phyloP scores from a whole-genome alignment of 2,329 filamentous ascomycete genomes.

The Clarireedia homoeocarpa region DNA sequence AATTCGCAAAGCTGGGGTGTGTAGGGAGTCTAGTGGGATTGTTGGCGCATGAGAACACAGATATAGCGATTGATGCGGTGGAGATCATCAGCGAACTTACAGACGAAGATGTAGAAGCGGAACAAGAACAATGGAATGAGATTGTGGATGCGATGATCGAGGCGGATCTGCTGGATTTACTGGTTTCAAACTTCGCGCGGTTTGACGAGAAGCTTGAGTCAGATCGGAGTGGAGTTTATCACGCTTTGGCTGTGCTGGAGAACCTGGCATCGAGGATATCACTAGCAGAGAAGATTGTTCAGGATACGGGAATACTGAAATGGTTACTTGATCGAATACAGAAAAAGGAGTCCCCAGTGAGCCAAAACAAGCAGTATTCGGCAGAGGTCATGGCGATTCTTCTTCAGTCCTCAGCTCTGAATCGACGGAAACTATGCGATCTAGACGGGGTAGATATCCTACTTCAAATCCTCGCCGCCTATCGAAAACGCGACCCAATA shows the following conservation, averaged over 20 bases:
- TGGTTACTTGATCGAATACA: slow-evolving; percentile 76
- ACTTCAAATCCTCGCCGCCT: slow-evolving; percentile 75
- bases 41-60: slow-evolving; percentile 90
- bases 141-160: slow-evolving; percentile 62
- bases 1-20: slow-evolving; percentile 70
- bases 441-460: slow-evolving; percentile 70
- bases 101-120: slow-evolving; percentile 82
- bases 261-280: slow-evolving; percentile 68
- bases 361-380: slow-evolving; percentile 92
- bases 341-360: slow-evolving; percentile 56
- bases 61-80: slow-evolving; percentile 86
- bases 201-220: slow-evolving; percentile 68
- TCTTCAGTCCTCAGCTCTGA: slow-evolving; percentile 63
- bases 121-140: slow-evolving; percentile 71
- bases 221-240: slow-evolving; percentile 80
- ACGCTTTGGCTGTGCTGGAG: slow-evolving; percentile 75
- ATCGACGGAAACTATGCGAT: slow-evolving; percentile 53
- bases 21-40: slow-evolving; percentile 69
- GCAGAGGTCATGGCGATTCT: slow-evolving; percentile 89
- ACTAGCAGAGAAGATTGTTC: slow-evolving; percentile 64
- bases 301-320: slow-evolving; percentile 57
- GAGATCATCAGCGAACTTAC: slow-evolving; percentile 87
- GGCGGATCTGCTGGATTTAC: slow-evolving; percentile 64
- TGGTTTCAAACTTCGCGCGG: slow-evolving; percentile 70
- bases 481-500: slow-evolving; percentile 77